phyloP scores from a whole-genome alignment of 1,284 basidiomycete species.

The Malassezia dermatis region DNA sequence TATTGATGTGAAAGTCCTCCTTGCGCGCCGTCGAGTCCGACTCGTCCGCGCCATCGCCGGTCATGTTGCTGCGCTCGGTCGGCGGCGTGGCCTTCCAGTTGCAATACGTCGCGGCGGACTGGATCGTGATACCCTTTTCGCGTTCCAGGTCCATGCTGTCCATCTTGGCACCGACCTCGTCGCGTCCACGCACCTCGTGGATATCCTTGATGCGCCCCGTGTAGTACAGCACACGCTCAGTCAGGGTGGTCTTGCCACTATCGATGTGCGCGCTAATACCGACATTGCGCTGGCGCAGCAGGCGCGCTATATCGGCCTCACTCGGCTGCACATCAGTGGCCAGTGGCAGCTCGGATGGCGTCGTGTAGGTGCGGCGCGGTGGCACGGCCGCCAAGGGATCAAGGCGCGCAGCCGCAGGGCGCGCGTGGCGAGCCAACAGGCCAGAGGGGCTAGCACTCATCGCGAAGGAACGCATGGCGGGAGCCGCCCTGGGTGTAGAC shows the following conservation, averaged over 20 bases:
- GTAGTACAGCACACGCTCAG: slow-evolving; percentile 94
- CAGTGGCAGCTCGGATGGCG: slow-evolving; percentile 2
- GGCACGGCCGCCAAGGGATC: slow-evolving; percentile 17
- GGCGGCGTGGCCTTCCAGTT: slow-evolving; percentile 70
- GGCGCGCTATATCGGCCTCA: slow-evolving; percentile 37
- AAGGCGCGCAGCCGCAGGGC: slow-evolving; percentile 20
- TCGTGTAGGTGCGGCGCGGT: slow-evolving; percentile 18
- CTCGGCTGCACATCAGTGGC: slow-evolving; percentile 18
- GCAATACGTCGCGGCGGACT: slow-evolving; percentile 94
- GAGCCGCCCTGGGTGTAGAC: neutral
- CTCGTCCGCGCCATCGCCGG: slow-evolving; percentile 39
- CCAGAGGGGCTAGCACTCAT: slow-evolving; percentile 12
- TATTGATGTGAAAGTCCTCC: slow-evolving; percentile 84
- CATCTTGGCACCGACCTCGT: slow-evolving; percentile 98
- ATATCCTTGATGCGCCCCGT: slow-evolving; percentile 92
- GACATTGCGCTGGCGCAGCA: slow-evolving; percentile 49
- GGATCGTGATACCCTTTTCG: slow-evolving; percentile 98
- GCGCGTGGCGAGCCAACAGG: slow-evolving; percentile 15
- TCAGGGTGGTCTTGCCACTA: slow-evolving; percentile 95
- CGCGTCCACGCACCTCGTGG: slow-evolving; percentile 90
- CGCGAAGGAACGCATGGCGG: neutral
- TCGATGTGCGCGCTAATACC: slow-evolving; percentile 55
- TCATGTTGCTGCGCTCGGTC: slow-evolving; percentile 43
- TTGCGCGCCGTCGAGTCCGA: slow-evolving; percentile 47
- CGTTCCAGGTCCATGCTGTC: slow-evolving; percentile 98